phyloP scores from a whole-genome alignment of 345 rosid species.

The Moricandia arvensis region DNA sequence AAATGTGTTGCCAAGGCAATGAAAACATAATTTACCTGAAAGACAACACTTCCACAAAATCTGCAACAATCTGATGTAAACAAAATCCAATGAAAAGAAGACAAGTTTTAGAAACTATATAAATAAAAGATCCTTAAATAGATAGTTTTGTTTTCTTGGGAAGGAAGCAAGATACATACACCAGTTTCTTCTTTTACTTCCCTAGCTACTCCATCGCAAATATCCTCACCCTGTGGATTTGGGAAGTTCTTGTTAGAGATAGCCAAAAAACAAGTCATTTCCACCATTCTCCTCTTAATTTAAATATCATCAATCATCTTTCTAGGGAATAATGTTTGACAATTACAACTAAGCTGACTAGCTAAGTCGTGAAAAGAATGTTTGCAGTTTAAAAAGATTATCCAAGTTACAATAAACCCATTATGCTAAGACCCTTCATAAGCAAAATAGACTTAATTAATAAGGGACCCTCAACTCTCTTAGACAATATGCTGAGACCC shows the following conservation, averaged over 20 bases:
- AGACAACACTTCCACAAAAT: conserved; percentile 63
- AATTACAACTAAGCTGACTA: not conserved
- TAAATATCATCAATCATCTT: not conserved
- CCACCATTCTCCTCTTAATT: not conserved
- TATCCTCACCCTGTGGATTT: conserved; percentile 69
- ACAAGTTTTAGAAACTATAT: conserved; percentile 16
- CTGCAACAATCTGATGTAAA: conserved; percentile 53
- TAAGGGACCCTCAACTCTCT: too few relatives aligned
- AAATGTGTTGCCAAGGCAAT: not conserved
- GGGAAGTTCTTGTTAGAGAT: conserved; percentile 1
- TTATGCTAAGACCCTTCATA: too few relatives aligned
- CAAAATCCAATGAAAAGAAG: conserved; percentile 1
- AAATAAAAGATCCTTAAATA: not conserved
- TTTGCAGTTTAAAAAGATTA: too few relatives aligned
- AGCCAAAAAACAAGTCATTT: too few relatives aligned
- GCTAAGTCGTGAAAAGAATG: not conserved
- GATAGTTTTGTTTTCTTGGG: not conserved
- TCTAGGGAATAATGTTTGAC: not conserved
- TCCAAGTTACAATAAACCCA: too few relatives aligned
- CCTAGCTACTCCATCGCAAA: conserved; percentile 55
- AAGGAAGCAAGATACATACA: conserved; percentile 42
- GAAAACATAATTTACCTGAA: conserved; percentile 47
- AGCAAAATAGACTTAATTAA: too few relatives aligned
- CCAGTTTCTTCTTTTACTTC: conserved; percentile 92
- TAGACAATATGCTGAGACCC: too few relatives aligned